Evolutionary conservation across 73 alveolate genomes (phyloP).

Genomic region (Tetrahymena borealis): DNA sequence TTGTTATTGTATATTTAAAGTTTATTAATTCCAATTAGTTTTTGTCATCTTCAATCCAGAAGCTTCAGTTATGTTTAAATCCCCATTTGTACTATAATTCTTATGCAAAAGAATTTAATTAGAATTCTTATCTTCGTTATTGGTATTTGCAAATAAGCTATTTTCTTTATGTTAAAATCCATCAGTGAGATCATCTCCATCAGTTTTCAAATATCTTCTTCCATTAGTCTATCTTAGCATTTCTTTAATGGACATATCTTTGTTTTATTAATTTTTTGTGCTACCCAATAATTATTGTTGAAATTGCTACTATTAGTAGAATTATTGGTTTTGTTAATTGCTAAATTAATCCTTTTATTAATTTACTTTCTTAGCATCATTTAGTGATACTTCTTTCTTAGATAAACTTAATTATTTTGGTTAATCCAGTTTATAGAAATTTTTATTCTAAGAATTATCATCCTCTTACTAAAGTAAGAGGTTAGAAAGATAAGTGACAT

Average conservation of each 20-base stretch:
- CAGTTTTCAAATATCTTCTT: background rate
- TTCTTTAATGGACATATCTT: background rate
- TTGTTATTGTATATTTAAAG: too few relatives aligned
- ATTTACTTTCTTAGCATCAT: background rate
- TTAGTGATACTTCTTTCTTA: too few relatives aligned
- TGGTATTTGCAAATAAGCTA: background rate
- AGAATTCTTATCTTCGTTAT: background rate
- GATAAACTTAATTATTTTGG: background rate
- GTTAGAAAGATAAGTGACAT: background rate
- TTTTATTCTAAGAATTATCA: background rate
- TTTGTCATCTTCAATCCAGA: background rate
- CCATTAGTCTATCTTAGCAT: background rate
- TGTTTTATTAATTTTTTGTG: background rate
- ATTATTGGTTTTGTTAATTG: background rate
- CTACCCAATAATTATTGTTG: too few relatives aligned
- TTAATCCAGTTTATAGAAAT: background rate
- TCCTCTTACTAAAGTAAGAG: background rate
- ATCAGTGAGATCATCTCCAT: background rate
- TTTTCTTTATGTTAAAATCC: background rate
- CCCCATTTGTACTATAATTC: background rate
- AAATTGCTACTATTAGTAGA: background rate
- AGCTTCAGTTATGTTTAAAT: background rate
- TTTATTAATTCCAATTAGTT: background rate
- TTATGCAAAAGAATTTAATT: background rate
- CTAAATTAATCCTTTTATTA: background rate